Conservation (phyloP, 768 basidiomycete species). For the Mycena indigotica region DNA sequence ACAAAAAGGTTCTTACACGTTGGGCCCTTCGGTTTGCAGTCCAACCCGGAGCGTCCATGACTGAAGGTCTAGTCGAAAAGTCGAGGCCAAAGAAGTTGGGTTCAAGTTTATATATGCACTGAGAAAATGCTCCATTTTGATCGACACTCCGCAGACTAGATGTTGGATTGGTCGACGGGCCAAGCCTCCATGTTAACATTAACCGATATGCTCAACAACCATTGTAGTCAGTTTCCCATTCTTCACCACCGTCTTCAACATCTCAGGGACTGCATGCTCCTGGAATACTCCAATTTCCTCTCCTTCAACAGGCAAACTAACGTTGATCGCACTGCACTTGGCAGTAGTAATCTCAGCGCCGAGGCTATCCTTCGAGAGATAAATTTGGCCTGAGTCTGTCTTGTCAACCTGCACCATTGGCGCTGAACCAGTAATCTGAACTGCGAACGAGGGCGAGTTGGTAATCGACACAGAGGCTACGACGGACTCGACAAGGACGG, state of each 20-base stretch:
- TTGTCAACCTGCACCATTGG: slow-evolving; percentile 94
- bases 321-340: slow-evolving; percentile 91
- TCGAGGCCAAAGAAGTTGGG: slow-evolving; percentile 35
- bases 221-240: slow-evolving; percentile 85
- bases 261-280: slow-evolving; percentile 92
- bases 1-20: slow-evolving; percentile 39
- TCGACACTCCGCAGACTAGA: too few species aligned
- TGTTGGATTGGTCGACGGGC: too few species aligned
- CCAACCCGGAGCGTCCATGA: slow-evolving; percentile 85
- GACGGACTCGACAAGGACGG: slow-evolving; percentile 86
- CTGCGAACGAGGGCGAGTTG: slow-evolving; percentile 87
- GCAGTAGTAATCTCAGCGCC: slow-evolving; percentile 85
- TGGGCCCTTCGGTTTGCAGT: slow-evolving; percentile 64
- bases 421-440: slow-evolving; percentile 87
- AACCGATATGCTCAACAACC: slow-evolving; percentile 85
- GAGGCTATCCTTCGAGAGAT: slow-evolving; percentile 82
- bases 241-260: slow-evolving; percentile 84
- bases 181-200: slow-evolving; percentile 10
- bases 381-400: slow-evolving; percentile 94
- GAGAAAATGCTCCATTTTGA: not conserved
- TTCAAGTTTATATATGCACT: not conserved
- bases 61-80: too few species aligned
- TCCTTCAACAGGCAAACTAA: slow-evolving; percentile 81
- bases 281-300: slow-evolving; percentile 92
- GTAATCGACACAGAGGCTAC: slow-evolving; percentile 91